A percentile compares a stretch with the other conserved stretches of the same genome.
Conservation (phyloP, 1,284 basidiomycete genomes). For the Ceratobasidium sp. region DNA sequence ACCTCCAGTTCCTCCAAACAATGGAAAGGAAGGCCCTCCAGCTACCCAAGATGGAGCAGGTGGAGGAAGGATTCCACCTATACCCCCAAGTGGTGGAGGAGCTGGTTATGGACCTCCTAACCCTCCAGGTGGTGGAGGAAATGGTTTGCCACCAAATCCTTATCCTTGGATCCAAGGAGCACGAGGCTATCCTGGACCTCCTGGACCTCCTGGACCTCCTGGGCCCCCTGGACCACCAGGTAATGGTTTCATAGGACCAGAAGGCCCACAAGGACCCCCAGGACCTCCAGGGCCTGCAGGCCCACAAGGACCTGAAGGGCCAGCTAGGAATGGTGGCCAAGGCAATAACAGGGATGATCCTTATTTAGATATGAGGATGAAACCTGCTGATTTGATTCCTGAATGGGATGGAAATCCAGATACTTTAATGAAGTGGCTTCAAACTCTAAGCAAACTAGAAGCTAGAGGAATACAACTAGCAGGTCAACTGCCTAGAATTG, state of each 20-base stretch:
- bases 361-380: not conserved
- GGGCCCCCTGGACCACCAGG: not conserved
- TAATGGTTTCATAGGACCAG: too few relatives aligned
- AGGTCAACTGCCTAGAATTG: not conserved
- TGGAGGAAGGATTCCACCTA: too few relatives aligned
- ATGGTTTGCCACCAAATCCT: too few relatives aligned
- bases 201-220: not conserved
- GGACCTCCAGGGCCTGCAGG: not conserved
- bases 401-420: conserved; percentile 4
- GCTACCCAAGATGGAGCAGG: too few relatives aligned
- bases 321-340: not conserved
- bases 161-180: too few relatives aligned
- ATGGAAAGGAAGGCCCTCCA: too few relatives aligned
- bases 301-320: not conserved
- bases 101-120: too few relatives aligned
- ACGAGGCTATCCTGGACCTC: not conserved
- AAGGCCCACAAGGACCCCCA: not conserved
- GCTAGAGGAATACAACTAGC: not conserved
- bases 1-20: too few relatives aligned
- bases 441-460: not conserved
- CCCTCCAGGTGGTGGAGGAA: too few relatives aligned
- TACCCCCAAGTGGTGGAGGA: too few relatives aligned
- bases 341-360: not conserved
- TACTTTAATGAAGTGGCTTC: not conserved
- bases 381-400: not conserved